Base-by-base conservation (phyloP, 2,329 filamentous ascomycete genomes). In the Neofusicoccum umdonicola region DNA sequence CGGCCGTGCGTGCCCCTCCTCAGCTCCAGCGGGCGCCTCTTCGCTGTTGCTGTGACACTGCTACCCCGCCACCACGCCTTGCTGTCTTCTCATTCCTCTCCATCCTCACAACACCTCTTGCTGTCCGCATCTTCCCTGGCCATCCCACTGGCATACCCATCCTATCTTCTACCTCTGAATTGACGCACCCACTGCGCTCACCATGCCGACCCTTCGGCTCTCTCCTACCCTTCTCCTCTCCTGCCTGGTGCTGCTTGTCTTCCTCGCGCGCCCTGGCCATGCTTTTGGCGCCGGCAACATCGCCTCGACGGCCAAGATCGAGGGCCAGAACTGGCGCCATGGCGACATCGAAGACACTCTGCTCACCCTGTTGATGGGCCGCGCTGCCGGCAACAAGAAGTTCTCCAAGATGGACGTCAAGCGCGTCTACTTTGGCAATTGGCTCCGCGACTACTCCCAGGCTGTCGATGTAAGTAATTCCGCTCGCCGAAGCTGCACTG, bases 391-490 rank as follows among this genome's bases (percentile, higher is more conserved):
- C 27, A 86, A 86, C 70, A 93, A 93, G 82, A 96, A 93, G 73
- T 97, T 96, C 79, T 87, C 86, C 82, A 95, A 95, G 81, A 86
- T 96, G 73, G 90, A 89, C 74, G 90, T 97, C 67, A 91, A 93
- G 68, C 87, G 93, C 67, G 91, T 96, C 68, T 97, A 97, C 82
- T 97, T 97, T 81, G 93, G 93, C 68, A 97, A 97, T 82, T 97
- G 93, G 93, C 86, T 97, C 39, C 87, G 87, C 64, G 93, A 97
- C 79, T 97, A 97, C 79, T 95, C 91, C 62, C 93, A 97, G 78
- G 93, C 93, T 67, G 91, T 97, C 71, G 93, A 97, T 77, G 91
- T 71, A 64, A 54, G 70, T 68, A n/a, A 39, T 12, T 12, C 19
- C 42, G 8, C 47, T 42, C 41, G 19, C 27, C 12, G 5, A 15